Percentiles rank a stretch among this genome's conserved stretches.
These are phyloP conservation scores for Jaapia argillacea DNA, from an alignment of 768 basidiomycete species.

Conservation along the genomic window DNA sequence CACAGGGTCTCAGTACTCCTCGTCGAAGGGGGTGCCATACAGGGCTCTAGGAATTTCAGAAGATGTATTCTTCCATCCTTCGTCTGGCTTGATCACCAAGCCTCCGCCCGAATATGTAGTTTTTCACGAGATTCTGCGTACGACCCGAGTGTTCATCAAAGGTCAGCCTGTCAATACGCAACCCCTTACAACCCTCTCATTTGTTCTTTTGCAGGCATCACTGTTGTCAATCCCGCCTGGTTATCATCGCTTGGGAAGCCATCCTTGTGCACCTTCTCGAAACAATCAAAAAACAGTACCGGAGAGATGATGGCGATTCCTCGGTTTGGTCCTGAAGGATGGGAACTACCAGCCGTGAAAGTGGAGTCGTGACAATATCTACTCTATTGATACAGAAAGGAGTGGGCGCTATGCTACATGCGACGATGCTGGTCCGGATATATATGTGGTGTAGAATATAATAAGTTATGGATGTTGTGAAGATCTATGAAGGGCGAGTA, in stretches of 20 bases:
- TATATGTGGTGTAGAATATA: no score
- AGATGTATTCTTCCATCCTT: constrained; percentile 89
- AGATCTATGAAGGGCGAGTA: no score
- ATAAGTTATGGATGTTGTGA: no score
- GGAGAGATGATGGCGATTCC: constrained; percentile 73
- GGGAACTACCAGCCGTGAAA: constrained; percentile 74
- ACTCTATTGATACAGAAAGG: no score
- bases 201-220: constrained; percentile 43
- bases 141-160: constrained; percentile 70
- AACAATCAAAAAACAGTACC: constrained; percentile 60
- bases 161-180: constrained; percentile 34
- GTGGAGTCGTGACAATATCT: constrained; percentile 5
- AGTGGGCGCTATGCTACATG: no score
- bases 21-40: constrained; percentile 76
- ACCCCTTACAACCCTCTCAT: not conserved
- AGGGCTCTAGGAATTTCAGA: constrained; percentile 69
- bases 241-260: constrained; percentile 67
- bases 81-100: constrained; percentile 59
- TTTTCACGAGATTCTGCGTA: constrained; percentile 74
- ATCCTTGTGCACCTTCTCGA: constrained; percentile 84
- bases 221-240: constrained; percentile 84
- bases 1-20: constrained; percentile 60
- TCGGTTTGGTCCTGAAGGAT: constrained; percentile 74
- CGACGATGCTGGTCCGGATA: no score
- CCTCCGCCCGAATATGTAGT: constrained; percentile 82